These are phyloP conservation scores for Chalciporus chontae DNA, from an alignment of 768 basidiomycete species.

Conservation along the genomic window DNA sequence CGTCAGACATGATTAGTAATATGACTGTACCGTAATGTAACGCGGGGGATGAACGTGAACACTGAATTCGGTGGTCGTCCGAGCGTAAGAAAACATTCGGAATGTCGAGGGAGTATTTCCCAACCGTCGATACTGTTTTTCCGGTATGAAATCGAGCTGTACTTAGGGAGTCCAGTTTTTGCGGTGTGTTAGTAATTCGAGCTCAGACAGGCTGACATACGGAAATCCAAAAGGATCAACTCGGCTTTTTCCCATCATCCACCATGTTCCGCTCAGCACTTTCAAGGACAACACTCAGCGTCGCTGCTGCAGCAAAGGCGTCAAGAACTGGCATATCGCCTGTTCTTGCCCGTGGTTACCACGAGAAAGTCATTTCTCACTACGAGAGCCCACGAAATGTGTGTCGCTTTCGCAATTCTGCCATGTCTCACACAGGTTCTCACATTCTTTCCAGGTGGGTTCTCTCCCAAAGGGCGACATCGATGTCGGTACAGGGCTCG, in stretches of 20 bases:
- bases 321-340: slow-evolving; percentile 43
- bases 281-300: slow-evolving; percentile 45
- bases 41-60: too few relatives aligned
- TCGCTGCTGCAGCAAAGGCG: slow-evolving; percentile 41
- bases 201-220: slow-evolving; percentile 19
- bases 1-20: neutral
- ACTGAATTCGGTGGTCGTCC: neutral
- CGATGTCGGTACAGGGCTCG: slow-evolving; percentile 96
- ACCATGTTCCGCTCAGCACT: slow-evolving; percentile 71
- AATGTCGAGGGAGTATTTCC: neutral
- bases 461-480: slow-evolving; percentile 88
- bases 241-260: slow-evolving; percentile 28
- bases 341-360: slow-evolving; percentile 70
- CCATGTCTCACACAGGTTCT: slow-evolving; percentile 37
- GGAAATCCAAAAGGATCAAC: slow-evolving; percentile 8
- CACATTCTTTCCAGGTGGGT: slow-evolving; percentile 64
- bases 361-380: slow-evolving; percentile 96
- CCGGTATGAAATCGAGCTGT: neutral
- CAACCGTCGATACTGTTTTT: neutral
- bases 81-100: neutral
- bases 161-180: neutral
- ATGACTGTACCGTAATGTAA: neutral
- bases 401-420: slow-evolving; percentile 37
- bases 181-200: slow-evolving; percentile 7
- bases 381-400: slow-evolving; percentile 98